Evolutionary conservation across 2,329 filamentous ascomycete genomes (phyloP).

Genomic region (Dactylellina sp.): DNA sequence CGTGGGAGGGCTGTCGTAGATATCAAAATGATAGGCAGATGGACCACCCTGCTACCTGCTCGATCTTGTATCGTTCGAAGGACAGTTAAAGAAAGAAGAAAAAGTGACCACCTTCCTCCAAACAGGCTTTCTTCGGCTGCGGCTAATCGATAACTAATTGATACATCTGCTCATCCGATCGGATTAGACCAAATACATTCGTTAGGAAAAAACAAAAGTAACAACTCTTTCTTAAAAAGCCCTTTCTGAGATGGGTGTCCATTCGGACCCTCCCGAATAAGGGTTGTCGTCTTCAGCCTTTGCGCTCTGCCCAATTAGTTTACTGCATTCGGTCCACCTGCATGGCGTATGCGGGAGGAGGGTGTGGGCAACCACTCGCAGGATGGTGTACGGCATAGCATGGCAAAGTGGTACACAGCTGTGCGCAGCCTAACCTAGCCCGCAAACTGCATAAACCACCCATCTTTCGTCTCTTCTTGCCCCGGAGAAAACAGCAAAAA

Average conservation of each 20-base stretch:
- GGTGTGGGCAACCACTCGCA: slow-evolving; percentile 21
- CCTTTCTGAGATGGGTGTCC: neutral
- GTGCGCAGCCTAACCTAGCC: slow-evolving; percentile 11
- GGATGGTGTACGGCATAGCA: slow-evolving; percentile 25
- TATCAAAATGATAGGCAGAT: slow-evolving; percentile 18
- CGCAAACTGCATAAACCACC: slow-evolving; percentile 18
- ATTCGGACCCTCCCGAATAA: slow-evolving; percentile 22
- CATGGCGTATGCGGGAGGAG: slow-evolving; percentile 50
- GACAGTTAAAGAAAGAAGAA: too few species aligned
- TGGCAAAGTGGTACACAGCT: neutral
- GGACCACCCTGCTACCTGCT: neutral
- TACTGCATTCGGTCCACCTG: slow-evolving; percentile 55
- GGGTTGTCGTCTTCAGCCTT: slow-evolving; percentile 27
- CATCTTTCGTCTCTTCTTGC: slow-evolving; percentile 41
- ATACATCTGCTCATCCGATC: neutral
- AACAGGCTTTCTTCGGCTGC: slow-evolving; percentile 1
- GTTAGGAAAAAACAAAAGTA: too few species aligned
- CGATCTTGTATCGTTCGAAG: neutral
- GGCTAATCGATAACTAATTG: neutral
- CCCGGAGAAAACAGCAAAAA: neutral
- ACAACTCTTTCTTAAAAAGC: too few species aligned
- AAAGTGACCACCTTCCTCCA: slow-evolving; percentile 26
- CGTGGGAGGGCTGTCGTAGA: slow-evolving; percentile 22
- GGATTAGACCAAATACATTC: slow-evolving; percentile 8
- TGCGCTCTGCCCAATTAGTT: slow-evolving; percentile 50